A percentile compares a stretch with the other conserved stretches of the same genome.
phyloP scores from a whole-genome alignment of 345 rosid species.

The Syzygium grande region DNA sequence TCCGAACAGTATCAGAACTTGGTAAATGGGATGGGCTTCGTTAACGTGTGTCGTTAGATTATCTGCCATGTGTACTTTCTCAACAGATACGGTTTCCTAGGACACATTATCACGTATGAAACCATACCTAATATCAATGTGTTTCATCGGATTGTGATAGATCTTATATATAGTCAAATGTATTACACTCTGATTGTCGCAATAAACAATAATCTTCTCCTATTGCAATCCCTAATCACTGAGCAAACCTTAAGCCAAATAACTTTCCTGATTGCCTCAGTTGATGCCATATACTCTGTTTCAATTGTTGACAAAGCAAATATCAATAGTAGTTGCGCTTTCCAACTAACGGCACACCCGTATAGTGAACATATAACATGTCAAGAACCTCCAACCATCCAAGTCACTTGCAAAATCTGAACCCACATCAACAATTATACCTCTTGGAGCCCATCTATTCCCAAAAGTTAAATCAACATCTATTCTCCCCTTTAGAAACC shows the following conservation, averaged over 20 bases:
- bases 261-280: background rate
- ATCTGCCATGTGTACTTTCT: background rate
- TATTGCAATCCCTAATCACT: background rate
- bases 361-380: background rate
- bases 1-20: background rate
- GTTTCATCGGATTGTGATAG: background rate
- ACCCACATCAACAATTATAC: background rate
- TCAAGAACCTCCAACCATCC: background rate
- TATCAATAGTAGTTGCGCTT: background rate
- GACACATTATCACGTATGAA: background rate
- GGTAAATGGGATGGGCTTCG: background rate
- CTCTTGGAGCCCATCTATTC: background rate
- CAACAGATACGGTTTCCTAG: background rate
- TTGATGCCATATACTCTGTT: background rate
- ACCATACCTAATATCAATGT: background rate
- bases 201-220: background rate
- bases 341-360: background rate
- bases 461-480: background rate
- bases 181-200: background rate
- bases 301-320: background rate
- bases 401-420: background rate
- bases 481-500: background rate
- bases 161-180: background rate
- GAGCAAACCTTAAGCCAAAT: background rate
- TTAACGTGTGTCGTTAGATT: background rate